Percentiles rank a stretch among this genome's conserved stretches.
Evolutionary conservation across 257 asterid genomes (phyloP).

Genomic region (Paulownia fortunei): DNA sequence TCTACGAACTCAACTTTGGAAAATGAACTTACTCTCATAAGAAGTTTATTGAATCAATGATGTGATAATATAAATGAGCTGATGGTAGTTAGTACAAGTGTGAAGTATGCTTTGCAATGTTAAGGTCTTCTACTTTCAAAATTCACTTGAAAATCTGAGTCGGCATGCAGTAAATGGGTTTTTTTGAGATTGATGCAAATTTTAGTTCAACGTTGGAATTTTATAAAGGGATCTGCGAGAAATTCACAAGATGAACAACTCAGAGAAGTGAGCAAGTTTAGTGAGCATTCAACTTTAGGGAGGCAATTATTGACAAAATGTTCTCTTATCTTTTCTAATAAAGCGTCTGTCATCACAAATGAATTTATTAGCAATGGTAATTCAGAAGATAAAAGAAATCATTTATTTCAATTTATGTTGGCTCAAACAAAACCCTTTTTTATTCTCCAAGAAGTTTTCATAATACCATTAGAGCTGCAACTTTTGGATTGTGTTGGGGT

Average conservation of each 20-base stretch:
- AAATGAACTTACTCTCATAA: background rate
- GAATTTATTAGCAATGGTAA: background rate
- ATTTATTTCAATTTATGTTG: slow-evolving; percentile 8
- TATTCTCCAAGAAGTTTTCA: slow-evolving; percentile 1
- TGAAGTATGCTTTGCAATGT: slow-evolving; percentile 1
- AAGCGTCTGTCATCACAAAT: background rate
- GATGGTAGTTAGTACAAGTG: background rate
- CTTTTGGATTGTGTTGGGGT: background rate
- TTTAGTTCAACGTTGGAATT: background rate
- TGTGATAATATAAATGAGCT: background rate
- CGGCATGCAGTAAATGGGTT: background rate
- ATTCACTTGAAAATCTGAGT: slow-evolving; percentile 7
- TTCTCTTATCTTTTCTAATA: background rate
- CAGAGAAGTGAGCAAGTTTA: background rate
- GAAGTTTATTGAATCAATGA: background rate
- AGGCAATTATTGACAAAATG: background rate
- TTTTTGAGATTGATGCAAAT: background rate
- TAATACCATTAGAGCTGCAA: slow-evolving; percentile 1
- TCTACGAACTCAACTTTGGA: background rate
- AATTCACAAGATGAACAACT: background rate
- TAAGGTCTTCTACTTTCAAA: background rate
- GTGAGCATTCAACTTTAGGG: background rate
- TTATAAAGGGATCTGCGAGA: background rate
- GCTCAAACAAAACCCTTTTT: background rate
- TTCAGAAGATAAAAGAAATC: background rate